A percentile compares a stretch with the other conserved stretches of the same genome.
These are phyloP conservation scores for Mortierella alpina DNA, from an alignment of 192 early-diverging fungal species.

Conservation along the genomic window DNA sequence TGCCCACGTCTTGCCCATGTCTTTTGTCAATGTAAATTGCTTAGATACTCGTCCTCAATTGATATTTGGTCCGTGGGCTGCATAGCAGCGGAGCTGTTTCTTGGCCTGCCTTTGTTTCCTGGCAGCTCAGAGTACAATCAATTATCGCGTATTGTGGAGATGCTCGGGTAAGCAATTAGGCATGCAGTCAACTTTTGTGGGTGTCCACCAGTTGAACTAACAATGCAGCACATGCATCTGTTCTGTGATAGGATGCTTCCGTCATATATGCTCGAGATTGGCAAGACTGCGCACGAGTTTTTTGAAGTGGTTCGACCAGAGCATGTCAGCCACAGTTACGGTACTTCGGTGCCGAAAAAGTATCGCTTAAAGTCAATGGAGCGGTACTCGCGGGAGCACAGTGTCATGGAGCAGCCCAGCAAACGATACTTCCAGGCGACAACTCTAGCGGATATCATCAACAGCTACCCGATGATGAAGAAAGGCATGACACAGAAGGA, in stretches of 20 bases:
- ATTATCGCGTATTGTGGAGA: constrained; percentile 91
- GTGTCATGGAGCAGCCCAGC: constrained; percentile 88
- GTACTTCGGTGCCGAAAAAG: constrained; percentile 37
- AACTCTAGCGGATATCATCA: constrained; percentile 90
- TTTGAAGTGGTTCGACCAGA: constrained; percentile 75
- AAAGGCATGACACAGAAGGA: constrained; percentile 73
- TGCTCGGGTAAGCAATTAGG: constrained; percentile 76
- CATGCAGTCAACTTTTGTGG: background rate
- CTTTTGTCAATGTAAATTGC: background rate
- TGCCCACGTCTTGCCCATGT: background rate
- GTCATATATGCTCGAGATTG: constrained; percentile 92
- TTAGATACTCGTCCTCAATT: constrained; percentile 86
- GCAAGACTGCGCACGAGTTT: constrained; percentile 86
- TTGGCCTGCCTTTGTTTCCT: constrained; percentile 95
- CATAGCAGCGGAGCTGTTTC: constrained; percentile 95
- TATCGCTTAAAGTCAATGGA: constrained; percentile 85
- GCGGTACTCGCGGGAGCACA: constrained; percentile 83
- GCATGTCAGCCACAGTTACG: constrained; percentile 26
- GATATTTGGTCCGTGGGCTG: constrained; percentile 99
- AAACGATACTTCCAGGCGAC: constrained; percentile 92
- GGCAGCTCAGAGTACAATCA: constrained; percentile 98
- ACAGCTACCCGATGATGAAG: constrained; percentile 82
- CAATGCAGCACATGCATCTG: too few species aligned
- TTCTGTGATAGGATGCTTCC: constrained; percentile 75
- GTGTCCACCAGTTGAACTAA: too few species aligned